Conservation (phyloP, 768 basidiomycete species). For the Strobilomyces confusus region DNA sequence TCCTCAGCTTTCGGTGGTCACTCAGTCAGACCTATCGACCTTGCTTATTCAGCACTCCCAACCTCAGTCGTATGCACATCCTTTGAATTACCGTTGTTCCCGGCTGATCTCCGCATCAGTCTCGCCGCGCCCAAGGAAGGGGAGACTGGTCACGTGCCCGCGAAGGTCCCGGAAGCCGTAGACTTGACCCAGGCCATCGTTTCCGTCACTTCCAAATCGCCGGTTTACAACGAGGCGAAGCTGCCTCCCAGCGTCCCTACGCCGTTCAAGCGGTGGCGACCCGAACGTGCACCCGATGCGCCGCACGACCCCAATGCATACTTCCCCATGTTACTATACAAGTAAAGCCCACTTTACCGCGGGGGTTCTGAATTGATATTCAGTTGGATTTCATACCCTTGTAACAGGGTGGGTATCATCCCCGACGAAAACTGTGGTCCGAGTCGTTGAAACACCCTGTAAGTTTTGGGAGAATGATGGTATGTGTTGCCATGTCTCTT, state of each 20-base stretch:
- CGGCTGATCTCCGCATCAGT: constrained; percentile 32
- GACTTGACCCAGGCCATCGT: constrained; percentile 73
- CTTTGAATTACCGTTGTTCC: background rate
- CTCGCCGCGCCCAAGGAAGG: constrained; percentile 48
- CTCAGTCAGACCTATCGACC: constrained; percentile 75
- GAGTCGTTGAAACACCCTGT: background rate
- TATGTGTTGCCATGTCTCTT: background rate
- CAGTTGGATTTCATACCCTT: constrained; percentile 32
- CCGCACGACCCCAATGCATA: constrained; percentile 80
- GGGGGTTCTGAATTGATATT: constrained; percentile 12
- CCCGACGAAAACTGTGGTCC: background rate
- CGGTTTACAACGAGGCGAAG: constrained; percentile 56
- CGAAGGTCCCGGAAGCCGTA: constrained; percentile 39
- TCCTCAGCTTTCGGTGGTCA: constrained; percentile 87
- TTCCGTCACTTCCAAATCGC: constrained; percentile 51
- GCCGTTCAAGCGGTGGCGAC: constrained; percentile 69
- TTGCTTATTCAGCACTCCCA: constrained; percentile 79
- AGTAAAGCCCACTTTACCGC: constrained; percentile 22
- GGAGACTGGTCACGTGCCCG: constrained; percentile 43
- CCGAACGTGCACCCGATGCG: constrained; percentile 66
- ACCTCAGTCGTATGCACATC: constrained; percentile 52
- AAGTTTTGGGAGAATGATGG: background rate
- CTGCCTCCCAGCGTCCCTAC: constrained; percentile 75
- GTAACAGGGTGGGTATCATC: background rate
- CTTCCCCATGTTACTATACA: constrained; percentile 78